Evolutionary conservation across 352 stramenopile genomes (phyloP).

Genomic region (Phytopythium ostracodes): DNA sequence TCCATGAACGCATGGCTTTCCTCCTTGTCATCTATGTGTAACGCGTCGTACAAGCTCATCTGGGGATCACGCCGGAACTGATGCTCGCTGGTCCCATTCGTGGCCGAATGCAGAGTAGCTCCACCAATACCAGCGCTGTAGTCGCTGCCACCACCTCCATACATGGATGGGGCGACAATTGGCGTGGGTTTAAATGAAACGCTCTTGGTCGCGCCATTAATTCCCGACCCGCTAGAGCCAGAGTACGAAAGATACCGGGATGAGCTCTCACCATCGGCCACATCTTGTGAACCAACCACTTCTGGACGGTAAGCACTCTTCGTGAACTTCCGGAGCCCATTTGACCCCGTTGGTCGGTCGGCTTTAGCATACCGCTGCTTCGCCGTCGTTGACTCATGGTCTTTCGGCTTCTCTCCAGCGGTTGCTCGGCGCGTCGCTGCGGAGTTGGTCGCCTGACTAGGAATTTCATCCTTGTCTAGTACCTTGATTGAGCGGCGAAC

Average conservation of each 20-base stretch:
- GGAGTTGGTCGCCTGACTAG: neutral
- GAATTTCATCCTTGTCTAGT: slow-evolving; percentile 7
- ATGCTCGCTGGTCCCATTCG: neutral
- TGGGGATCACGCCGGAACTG: slow-evolving; percentile 38
- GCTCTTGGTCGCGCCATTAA: slow-evolving; percentile 5
- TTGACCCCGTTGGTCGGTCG: slow-evolving; percentile 1
- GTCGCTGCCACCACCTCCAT: neutral
- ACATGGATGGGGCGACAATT: neutral
- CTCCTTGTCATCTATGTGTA: slow-evolving; percentile 40
- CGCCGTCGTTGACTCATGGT: neutral
- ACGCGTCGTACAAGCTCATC: slow-evolving; percentile 56
- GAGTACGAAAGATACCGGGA: slow-evolving; percentile 47
- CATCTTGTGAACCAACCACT: neutral
- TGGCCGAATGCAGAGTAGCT: neutral
- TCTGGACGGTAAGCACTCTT: neutral
- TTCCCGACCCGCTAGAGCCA: slow-evolving; percentile 6
- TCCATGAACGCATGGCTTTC: slow-evolving; percentile 26
- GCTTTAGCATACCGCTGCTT: neutral
- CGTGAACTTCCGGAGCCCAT: slow-evolving; percentile 1
- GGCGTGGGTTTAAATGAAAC: neutral
- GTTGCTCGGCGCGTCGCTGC: neutral
- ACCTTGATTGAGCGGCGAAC: slow-evolving; percentile 45
- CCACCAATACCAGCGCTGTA: neutral
- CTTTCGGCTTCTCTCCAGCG: neutral
- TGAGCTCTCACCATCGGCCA: slow-evolving; percentile 3